Evolutionary conservation across 106 monocot genomes (phyloP).

Genomic region (Acorus gramineus): DNA sequence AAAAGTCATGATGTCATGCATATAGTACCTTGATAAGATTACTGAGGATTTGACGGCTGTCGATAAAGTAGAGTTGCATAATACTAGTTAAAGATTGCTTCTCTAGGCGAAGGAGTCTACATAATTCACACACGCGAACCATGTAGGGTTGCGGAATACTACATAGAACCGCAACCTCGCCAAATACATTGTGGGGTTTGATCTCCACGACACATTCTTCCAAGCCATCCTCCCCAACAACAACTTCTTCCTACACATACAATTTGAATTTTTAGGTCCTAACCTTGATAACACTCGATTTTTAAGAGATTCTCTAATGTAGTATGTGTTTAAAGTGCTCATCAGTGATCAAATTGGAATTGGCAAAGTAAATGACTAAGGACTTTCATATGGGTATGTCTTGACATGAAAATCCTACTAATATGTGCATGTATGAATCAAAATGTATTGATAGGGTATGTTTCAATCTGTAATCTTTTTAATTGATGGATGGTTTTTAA

Average conservation of each 20-base stretch:
- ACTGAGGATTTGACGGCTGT: conserved; percentile 45
- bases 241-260: conserved; percentile 35
- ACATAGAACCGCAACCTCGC: conserved; percentile 57
- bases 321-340: too few species aligned
- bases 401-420: too few species aligned
- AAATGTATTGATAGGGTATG: too few species aligned
- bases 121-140: conserved; percentile 48
- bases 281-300: too few species aligned
- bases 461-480: too few species aligned
- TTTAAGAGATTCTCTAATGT: too few species aligned
- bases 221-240: conserved; percentile 38
- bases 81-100: conserved; percentile 49
- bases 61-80: conserved; percentile 59
- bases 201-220: conserved; percentile 44
- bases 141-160: conserved; percentile 59
- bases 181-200: conserved; percentile 39
- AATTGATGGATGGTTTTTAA: too few species aligned
- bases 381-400: not conserved
- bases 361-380: not conserved
- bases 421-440: too few species aligned
- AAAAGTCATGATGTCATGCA: not conserved
- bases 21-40: conserved; percentile 49
- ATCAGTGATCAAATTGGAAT: not conserved
- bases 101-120: conserved; percentile 48
- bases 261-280: not conserved